These are phyloP conservation scores for Purshia tridentata DNA, from an alignment of 306 rosid genomes.

Conservation along the genomic window DNA sequence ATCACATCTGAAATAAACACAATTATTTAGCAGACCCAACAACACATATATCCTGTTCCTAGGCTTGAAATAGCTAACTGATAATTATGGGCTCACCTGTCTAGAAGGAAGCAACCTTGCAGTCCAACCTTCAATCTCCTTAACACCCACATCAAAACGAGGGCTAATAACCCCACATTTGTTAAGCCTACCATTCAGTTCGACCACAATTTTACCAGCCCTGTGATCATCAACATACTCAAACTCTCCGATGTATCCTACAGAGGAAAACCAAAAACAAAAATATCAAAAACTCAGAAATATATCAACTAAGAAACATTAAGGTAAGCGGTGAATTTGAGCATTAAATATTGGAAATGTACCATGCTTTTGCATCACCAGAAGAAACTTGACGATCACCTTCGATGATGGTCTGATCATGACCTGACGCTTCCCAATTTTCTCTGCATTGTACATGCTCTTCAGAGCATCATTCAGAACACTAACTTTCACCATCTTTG, in stretches of 20 bases:
- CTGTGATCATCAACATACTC: slow-evolving; percentile 67
- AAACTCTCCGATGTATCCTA: slow-evolving; percentile 66
- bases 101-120: slow-evolving; percentile 65
- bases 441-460: slow-evolving; percentile 53
- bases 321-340: neutral
- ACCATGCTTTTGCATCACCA: slow-evolving; percentile 61
- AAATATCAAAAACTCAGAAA: neutral
- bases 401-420: slow-evolving; percentile 48
- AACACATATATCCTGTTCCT: neutral
- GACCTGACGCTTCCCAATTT: slow-evolving; percentile 46
- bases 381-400: slow-evolving; percentile 43
- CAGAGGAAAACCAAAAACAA: neutral
- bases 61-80: neutral
- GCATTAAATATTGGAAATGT: neutral
- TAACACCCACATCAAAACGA: slow-evolving; percentile 64
- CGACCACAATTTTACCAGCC: slow-evolving; percentile 65
- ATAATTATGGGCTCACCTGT: slow-evolving; percentile 43
- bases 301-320: neutral
- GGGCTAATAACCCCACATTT: slow-evolving; percentile 72
- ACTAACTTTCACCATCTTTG: slow-evolving; percentile 40
- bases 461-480: slow-evolving; percentile 46
- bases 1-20: neutral
- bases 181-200: slow-evolving; percentile 61
- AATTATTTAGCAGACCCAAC: neutral
- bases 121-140: slow-evolving; percentile 69